Evolutionary conservation across 352 stramenopile genomes (phyloP).

Genomic region (Aphanomyces cochlioides): DNA sequence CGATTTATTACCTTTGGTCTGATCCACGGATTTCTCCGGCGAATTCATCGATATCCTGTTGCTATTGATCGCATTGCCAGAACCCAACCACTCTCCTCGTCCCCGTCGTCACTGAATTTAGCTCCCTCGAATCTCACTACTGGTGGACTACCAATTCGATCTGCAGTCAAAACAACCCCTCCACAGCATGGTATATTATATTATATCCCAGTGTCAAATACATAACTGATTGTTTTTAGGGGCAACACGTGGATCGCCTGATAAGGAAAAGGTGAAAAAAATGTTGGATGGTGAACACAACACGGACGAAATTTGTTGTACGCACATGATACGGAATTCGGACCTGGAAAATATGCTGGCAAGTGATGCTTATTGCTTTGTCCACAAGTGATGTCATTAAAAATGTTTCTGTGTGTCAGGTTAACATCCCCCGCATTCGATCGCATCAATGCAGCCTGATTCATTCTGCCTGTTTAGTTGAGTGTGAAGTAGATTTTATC

Average conservation of each 20-base stretch:
- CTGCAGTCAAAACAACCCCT: constrained; percentile 3
- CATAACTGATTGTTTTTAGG: not conserved
- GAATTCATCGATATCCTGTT: constrained; percentile 83
- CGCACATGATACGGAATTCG: constrained; percentile 60
- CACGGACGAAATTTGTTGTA: constrained; percentile 83
- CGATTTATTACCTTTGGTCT: constrained; percentile 86
- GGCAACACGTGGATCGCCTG: not conserved
- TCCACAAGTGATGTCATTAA: constrained; percentile 51
- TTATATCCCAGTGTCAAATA: not conserved
- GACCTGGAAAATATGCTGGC: constrained; percentile 64
- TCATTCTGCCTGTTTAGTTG: too few species aligned
- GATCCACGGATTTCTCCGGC: constrained; percentile 78
- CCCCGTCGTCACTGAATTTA: constrained; percentile 25
- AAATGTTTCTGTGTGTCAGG: constrained; percentile 7
- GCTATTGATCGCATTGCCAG: constrained; percentile 14
- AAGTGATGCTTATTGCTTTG: constrained; percentile 63
- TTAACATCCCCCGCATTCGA: too few species aligned
- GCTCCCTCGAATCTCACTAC: not conserved
- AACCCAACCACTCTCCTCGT: constrained; percentile 18
- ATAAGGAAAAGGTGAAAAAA: constrained; percentile 64
- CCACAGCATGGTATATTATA: constrained; percentile 24
- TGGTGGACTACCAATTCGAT: not conserved
- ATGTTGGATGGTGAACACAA: constrained; percentile 80
- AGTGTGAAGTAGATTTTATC: too few species aligned
- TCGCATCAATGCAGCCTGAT: too few species aligned